Conservation (phyloP, 2,329 filamentous ascomycete genomes). For the Trichophyton mentagrophytes region DNA sequence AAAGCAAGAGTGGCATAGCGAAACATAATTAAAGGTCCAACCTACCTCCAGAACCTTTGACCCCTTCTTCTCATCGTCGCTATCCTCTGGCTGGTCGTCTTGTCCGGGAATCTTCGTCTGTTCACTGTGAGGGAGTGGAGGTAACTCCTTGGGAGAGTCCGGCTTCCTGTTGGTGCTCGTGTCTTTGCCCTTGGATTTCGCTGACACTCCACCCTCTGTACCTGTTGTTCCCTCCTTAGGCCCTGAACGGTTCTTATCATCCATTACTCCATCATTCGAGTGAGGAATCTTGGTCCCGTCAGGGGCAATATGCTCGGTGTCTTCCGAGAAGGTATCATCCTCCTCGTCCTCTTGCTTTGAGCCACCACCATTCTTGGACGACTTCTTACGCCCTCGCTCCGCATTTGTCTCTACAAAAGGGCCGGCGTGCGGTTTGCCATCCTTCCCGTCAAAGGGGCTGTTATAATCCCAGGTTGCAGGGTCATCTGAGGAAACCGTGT, state of each 20-base stretch:
- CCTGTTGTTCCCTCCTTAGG: slow-evolving; percentile 80
- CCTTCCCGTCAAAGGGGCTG: slow-evolving; percentile 73
- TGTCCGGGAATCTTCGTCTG: slow-evolving; percentile 48
- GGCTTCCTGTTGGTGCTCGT: slow-evolving; percentile 63
- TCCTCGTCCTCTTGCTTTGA: slow-evolving; percentile 17
- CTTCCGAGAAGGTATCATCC: slow-evolving; percentile 17
- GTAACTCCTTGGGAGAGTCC: slow-evolving; percentile 71
- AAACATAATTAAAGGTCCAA: not conserved
- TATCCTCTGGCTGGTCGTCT: slow-evolving; percentile 24
- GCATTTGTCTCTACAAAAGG: slow-evolving; percentile 48
- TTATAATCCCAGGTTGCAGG: not conserved
- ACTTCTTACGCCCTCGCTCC: slow-evolving; percentile 35
- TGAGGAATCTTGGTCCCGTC: slow-evolving; percentile 36
- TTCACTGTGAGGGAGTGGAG: slow-evolving; percentile 68
- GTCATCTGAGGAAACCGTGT: not conserved
- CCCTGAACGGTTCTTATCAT: slow-evolving; percentile 61
- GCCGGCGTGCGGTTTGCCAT: slow-evolving; percentile 85
- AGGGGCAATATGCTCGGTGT: slow-evolving; percentile 29
- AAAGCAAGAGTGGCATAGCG: not conserved
- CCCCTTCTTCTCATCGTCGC: slow-evolving; percentile 32
- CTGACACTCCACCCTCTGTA: slow-evolving; percentile 76
- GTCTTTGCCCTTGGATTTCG: slow-evolving; percentile 67
- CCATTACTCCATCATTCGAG: slow-evolving; percentile 73
- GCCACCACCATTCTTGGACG: slow-evolving; percentile 19
- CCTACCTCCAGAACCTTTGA: slow-evolving; percentile 45